Percentiles rank a stretch among this genome's conserved stretches.
phyloP scores from a whole-genome alignment of 495 filamentous ascomycete species.

The Podospora bellae-mahoneyi region DNA sequence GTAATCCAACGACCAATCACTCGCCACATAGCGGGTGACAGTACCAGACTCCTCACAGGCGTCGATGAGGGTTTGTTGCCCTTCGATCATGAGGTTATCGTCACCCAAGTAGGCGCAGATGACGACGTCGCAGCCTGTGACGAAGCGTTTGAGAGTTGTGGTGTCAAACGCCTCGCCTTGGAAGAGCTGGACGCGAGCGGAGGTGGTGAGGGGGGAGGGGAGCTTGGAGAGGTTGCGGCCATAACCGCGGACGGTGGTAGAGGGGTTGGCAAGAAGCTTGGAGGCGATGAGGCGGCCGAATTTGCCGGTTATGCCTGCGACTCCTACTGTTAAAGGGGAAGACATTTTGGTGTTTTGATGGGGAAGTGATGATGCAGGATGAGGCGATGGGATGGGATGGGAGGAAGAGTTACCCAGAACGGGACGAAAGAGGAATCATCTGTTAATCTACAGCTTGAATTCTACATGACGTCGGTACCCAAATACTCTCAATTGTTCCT shows the following conservation, averaged over 20 bases:
- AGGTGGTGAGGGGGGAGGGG: constrained; percentile 1
- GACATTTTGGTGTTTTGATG: not conserved
- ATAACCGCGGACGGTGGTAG: constrained; percentile 5
- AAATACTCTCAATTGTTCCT: too few relatives aligned
- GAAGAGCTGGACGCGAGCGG: constrained; percentile 1
- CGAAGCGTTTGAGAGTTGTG: not conserved
- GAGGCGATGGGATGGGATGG: not conserved
- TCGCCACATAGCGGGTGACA: constrained; percentile 44
- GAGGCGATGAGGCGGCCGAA: constrained; percentile 12
- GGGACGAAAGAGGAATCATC: not conserved
- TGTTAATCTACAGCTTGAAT: too few relatives aligned
- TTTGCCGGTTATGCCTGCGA: constrained; percentile 15
- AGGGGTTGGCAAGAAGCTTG: constrained; percentile 5
- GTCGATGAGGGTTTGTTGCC: constrained; percentile 45
- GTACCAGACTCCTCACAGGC: constrained; percentile 36
- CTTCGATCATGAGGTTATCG: constrained; percentile 42
- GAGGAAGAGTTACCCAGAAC: not conserved
- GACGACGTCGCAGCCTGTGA: constrained; percentile 25
- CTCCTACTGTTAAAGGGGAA: constrained; percentile 6
- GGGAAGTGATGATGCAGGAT: not conserved
- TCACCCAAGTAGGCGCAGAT: constrained; percentile 46
- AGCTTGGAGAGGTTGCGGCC: constrained; percentile 10
- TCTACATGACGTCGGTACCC: too few relatives aligned
- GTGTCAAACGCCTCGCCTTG: constrained; percentile 9
- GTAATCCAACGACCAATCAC: constrained; percentile 45